Base-by-base conservation (phyloP, 2,329 filamentous ascomycete genomes). In the Coleophoma eucalyptorum region DNA sequence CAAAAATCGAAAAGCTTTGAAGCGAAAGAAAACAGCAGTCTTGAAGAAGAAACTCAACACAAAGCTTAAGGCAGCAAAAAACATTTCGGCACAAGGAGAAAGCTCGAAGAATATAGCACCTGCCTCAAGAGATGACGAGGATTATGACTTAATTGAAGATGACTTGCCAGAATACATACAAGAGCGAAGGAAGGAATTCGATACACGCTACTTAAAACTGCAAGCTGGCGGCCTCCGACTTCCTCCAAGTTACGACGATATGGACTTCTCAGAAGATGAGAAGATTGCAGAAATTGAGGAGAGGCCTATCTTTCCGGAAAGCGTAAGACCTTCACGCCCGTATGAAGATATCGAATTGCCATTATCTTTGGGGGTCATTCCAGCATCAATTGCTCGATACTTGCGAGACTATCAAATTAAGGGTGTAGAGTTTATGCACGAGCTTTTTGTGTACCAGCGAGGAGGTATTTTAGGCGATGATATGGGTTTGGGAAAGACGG, bases 401-500 rank as follows among this genome's bases (percentile, higher is more conserved):
- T 74, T 99, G 45, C 84, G 94, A 53, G 89, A 92, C 56, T 99
- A 99, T 62, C 94, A 99, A 67, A 77, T 97, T 1, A 80, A 88
- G 26, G 94, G 94, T 5, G 89, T 87, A 13, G 78, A 81, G 32
- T 97, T 97, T 62, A 75, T 99, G 7, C 92, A 97, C 65, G 81
- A 89, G 53, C 79, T 89, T 19, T 97, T 97, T 64, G 87, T 97
- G 4, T 93, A 90, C 58, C 94, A 99, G 63, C 87, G 86, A 59
- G 94, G 53, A 15, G 90, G 89, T 2, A 89, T 99, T 19, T 77
- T 99, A 0, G 62, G 93, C 3, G 94, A 99, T 64, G 94, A 99
- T 63, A 99, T 99, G 94, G 94, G 94, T 18, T 70, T 99, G 32
- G 94, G 94, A 1, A 99, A 99, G 69, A 99, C 94, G 0, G 90